Conservation (phyloP, 331 rosid genomes). For the Malus hybrid region DNA sequence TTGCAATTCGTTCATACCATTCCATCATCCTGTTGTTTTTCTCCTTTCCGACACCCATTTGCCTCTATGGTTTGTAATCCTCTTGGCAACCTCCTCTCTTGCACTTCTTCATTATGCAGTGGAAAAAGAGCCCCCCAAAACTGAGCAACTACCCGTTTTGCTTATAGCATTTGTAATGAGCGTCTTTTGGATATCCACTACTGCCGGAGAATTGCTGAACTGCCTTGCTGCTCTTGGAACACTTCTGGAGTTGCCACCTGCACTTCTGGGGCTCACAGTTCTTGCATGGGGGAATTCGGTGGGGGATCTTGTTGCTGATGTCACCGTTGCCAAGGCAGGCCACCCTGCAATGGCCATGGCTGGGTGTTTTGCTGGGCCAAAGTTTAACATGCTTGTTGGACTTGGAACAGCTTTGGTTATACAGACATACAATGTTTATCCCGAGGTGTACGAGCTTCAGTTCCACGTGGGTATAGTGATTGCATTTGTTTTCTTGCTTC, state of each 20-base stretch:
- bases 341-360: constrained; percentile 99
- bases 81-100: constrained; percentile 63
- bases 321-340: constrained; percentile 91
- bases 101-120: constrained; percentile 59
- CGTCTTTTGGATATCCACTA: constrained; percentile 88
- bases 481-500: constrained; percentile 83
- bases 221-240: constrained; percentile 73
- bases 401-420: constrained; percentile 90
- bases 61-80: constrained; percentile 81
- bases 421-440: constrained; percentile 67
- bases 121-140: constrained; percentile 83
- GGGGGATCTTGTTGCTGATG: constrained; percentile 96
- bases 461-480: constrained; percentile 75
- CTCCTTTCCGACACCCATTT: constrained; percentile 69
- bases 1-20: constrained; percentile 64
- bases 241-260: constrained; percentile 62
- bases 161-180: constrained; percentile 85
- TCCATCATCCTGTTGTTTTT: constrained; percentile 63
- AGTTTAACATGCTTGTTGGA: constrained; percentile 97
- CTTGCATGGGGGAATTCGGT: constrained; percentile 99
- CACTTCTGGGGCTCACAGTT: constrained; percentile 86
- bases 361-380: constrained; percentile 95
- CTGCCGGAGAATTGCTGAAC: constrained; percentile 83
- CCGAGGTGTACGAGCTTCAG: constrained; percentile 63
- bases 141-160: constrained; percentile 68